Percentiles rank a stretch among this genome's conserved stretches.
Conservation (phyloP, 331 rosid species). For the Erythrophleum ivorense region DNA sequence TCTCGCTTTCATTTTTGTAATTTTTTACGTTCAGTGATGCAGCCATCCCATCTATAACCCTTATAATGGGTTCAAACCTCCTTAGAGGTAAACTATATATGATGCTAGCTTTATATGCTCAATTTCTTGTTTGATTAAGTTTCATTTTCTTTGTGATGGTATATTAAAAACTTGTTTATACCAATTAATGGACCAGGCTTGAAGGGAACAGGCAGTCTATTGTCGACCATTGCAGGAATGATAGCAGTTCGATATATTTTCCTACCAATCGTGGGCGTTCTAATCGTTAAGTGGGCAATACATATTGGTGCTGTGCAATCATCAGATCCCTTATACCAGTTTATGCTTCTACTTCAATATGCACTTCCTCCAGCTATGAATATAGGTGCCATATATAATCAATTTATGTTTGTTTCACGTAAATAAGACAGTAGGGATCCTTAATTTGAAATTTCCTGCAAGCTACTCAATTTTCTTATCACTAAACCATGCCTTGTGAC, state of each 20-base stretch:
- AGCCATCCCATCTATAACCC: slow-evolving; percentile 50
- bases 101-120: neutral
- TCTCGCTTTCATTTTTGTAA: neutral
- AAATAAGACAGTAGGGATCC: too few species aligned
- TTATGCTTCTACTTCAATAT: slow-evolving; percentile 59
- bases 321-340: slow-evolving; percentile 51
- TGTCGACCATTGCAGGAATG: slow-evolving; percentile 45
- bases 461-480: neutral
- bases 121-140: neutral
- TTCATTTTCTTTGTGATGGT: neutral
- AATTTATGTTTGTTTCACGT: too few species aligned
- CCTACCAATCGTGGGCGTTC: slow-evolving; percentile 49
- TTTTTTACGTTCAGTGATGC: slow-evolving; percentile 50
- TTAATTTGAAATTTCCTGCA: too few species aligned
- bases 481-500: neutral
- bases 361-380: slow-evolving; percentile 65
- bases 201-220: slow-evolving; percentile 47
- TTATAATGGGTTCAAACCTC: slow-evolving; percentile 59
- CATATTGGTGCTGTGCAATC: slow-evolving; percentile 45
- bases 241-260: slow-evolving; percentile 47
- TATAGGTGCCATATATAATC: slow-evolving; percentile 44
- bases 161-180: neutral
- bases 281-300: slow-evolving; percentile 40
- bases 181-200: slow-evolving; percentile 43
- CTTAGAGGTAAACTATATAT: slow-evolving; percentile 45